Conservation (phyloP, 225 moss, liverwort and hornwort species). For the Marchantia paleacea region DNA sequence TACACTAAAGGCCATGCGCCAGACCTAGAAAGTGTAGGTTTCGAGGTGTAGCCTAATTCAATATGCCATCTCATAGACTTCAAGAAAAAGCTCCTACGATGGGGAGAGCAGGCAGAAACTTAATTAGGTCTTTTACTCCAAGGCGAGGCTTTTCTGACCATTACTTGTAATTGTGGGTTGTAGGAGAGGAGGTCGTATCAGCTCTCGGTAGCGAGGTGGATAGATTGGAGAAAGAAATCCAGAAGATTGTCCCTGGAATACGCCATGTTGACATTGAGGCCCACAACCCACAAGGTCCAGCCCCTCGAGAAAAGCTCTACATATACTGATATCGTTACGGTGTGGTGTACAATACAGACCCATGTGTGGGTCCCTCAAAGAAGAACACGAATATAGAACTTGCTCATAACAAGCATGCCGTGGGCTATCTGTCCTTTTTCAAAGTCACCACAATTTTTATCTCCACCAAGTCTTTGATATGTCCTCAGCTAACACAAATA, state of each 20-base stretch:
- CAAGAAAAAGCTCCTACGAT: no score
- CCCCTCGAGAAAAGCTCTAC: constrained; percentile 94
- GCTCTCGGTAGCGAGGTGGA: constrained; percentile 96
- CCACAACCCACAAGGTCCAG: constrained; percentile 95
- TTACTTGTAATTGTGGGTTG: constrained; percentile 1
- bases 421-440: neutral
- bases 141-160: constrained; percentile 6
- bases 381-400: neutral
- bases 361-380: neutral
- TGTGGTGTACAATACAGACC: neutral
- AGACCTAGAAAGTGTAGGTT: no score
- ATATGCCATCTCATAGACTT: no score
- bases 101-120: no score
- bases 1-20: neutral
- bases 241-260: constrained; percentile 85
- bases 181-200: constrained; percentile 97
- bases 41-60: no score
- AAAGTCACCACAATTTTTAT: neutral
- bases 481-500: neutral
- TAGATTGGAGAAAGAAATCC: constrained; percentile 95
- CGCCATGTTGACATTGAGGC: constrained; percentile 98
- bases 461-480: neutral
- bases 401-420: neutral
- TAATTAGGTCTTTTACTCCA: no score
- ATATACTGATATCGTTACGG: constrained; percentile 39